Base-by-base conservation (phyloP, 192 early-diverging fungal species). In the Podila horticola region DNA sequence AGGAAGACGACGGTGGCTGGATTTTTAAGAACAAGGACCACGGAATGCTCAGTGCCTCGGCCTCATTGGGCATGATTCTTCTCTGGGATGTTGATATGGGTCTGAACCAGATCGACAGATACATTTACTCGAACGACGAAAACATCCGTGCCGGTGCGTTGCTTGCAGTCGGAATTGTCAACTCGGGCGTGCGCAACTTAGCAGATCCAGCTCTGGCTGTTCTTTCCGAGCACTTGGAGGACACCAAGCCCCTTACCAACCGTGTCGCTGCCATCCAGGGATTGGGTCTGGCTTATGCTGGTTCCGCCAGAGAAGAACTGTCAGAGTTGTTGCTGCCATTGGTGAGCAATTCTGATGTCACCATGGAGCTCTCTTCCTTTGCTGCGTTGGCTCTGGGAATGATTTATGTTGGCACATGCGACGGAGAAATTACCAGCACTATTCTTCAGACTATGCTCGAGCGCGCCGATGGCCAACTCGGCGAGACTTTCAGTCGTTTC, bases 1-100 rank as follows among this genome's bases (percentile, higher is more conserved):
- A 92, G 34, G 93, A 93, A 36, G 91, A 92, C 7, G 92, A 86
- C 66, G 74, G 82, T 60, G 84, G 86, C 4, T 98, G 98, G 97
- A 96, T 98, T 69, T 97, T 94, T 89, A 98, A 97, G 85, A 98
- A 98, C 89, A 99, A 99, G 86, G 98, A 98, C 51, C 89, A 95
- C 66, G 95, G 93, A 85, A 98, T 97, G 96, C 88, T 96, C 66
- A 96, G 95, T 82, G 95, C 98, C 10, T 89, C 95, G 22, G 98
- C 98, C 17, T 99, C 98, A 1, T 75, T 99, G 58, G 98, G 98
- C 29, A 84, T 92, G 82, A 94, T 99, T 69, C 84, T 94, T 71
- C 84, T 99, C 67, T 99, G 98, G 98, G 95, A 98, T 79, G 92
- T 97, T 6, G 96, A 97, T 64, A 86, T 87, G 49, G 97, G 96